These are phyloP conservation scores for Apiospora malaysiana DNA, from an alignment of 2,329 filamentous ascomycete species.

Conservation along the genomic window DNA sequence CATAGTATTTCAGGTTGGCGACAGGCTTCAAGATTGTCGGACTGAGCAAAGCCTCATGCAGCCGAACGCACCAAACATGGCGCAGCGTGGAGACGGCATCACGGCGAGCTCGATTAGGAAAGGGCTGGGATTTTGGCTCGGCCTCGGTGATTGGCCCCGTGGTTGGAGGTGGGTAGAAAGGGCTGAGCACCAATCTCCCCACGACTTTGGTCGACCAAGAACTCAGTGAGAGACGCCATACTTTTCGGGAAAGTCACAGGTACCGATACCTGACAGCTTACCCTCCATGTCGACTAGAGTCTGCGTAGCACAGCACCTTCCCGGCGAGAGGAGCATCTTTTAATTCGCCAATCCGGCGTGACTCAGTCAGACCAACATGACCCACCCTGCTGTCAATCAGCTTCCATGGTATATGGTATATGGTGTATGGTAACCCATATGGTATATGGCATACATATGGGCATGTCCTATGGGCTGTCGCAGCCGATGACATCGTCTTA, in stretches of 20 bases:
- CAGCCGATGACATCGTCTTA: neutral
- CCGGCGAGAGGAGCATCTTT: neutral
- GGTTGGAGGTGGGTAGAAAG: neutral
- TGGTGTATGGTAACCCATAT: too few species aligned
- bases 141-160: neutral
- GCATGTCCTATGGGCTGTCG: neutral
- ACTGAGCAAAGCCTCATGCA: conserved; percentile 14
- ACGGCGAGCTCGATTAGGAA: conserved; percentile 22
- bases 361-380: conserved; percentile 1
- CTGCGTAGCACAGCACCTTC: neutral
- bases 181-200: conserved; percentile 17
- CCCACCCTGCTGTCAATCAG: neutral
- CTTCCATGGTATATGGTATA: neutral
- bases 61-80: conserved; percentile 7
- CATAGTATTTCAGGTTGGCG: conserved; percentile 22
- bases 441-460: too few species aligned
- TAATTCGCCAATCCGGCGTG: conserved; percentile 6
- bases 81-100: conserved; percentile 21
- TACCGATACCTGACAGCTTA: conserved; percentile 11
- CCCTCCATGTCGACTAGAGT: neutral
- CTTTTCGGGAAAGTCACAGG: neutral
- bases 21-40: conserved; percentile 9
- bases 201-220: neutral
- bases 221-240: neutral
- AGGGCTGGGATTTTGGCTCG: neutral